phyloP scores from a whole-genome alignment of 805 yeast species.

The Wickerhamiella domercqiae region DNA sequence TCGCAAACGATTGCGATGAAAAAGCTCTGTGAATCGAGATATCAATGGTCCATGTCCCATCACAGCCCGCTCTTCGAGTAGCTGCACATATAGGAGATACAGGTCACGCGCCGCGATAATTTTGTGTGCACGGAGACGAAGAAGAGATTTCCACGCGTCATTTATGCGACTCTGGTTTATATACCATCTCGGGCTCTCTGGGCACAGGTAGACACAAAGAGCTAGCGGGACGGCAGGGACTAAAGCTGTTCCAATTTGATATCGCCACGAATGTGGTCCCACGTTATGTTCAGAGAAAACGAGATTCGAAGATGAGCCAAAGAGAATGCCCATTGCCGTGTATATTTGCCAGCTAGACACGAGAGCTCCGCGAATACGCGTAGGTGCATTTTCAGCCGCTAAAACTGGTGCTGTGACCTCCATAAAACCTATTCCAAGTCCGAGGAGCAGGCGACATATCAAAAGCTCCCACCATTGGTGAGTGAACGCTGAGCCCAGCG shows the following conservation, averaged over 20 bases:
- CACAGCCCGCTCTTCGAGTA: slow-evolving; percentile 29
- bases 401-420: slow-evolving; percentile 57
- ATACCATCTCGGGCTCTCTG: slow-evolving; percentile 59
- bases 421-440: slow-evolving; percentile 50
- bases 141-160: slow-evolving; percentile 38
- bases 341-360: slow-evolving; percentile 62
- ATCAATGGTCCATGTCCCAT: slow-evolving; percentile 28
- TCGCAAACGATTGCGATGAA: slow-evolving; percentile 40
- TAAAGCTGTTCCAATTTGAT: slow-evolving; percentile 48
- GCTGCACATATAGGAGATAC: slow-evolving; percentile 40
- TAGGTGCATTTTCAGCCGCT: slow-evolving; percentile 46
- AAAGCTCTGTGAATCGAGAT: slow-evolving; percentile 9
- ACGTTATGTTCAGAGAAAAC: slow-evolving; percentile 34
- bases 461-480: slow-evolving; percentile 46
- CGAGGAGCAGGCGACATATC: slow-evolving; percentile 41
- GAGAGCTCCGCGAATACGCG: slow-evolving; percentile 45
- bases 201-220: slow-evolving; percentile 42
- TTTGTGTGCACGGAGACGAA: slow-evolving; percentile 30
- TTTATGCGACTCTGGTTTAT: slow-evolving; percentile 35
- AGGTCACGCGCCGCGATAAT: slow-evolving; percentile 50
- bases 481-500: slow-evolving; percentile 43
- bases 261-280: slow-evolving; percentile 40
- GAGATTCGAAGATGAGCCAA: slow-evolving; percentile 45
- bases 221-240: slow-evolving; percentile 37
- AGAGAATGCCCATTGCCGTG: slow-evolving; percentile 59